These are phyloP conservation scores for Botrytis elliptica DNA, from an alignment of 2,329 filamentous ascomycete genomes.

Conservation along the genomic window DNA sequence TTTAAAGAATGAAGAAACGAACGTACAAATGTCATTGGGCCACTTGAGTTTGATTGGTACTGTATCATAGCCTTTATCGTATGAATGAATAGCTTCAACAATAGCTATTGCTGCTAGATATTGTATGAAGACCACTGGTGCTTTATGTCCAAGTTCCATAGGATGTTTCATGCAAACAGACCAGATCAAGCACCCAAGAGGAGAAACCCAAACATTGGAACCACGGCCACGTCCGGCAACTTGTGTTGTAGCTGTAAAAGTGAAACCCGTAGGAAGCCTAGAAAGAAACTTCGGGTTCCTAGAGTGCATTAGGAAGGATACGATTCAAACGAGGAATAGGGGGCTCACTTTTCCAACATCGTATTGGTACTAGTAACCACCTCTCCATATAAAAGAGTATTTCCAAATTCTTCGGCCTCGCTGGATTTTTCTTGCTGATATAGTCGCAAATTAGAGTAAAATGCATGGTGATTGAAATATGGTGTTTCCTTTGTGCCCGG, in stretches of 20 bases:
- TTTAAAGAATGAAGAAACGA: background rate
- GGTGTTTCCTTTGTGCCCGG: constrained; percentile 75
- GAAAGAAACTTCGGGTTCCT: constrained; percentile 77
- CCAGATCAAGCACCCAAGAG: constrained; percentile 81
- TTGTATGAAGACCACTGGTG: constrained; percentile 89
- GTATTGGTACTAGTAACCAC: constrained; percentile 94
- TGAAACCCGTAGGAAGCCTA: constrained; percentile 80
- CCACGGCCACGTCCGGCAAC: constrained; percentile 85
- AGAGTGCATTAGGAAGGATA: constrained; percentile 19
- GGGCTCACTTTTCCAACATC: constrained; percentile 74
- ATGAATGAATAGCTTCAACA: constrained; percentile 76
- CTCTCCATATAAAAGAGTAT: constrained; percentile 79
- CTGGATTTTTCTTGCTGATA: constrained; percentile 58
- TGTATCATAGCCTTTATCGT: constrained; percentile 71
- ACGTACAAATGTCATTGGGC: constrained; percentile 89
- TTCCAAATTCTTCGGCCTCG: constrained; percentile 68
- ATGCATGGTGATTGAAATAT: constrained; percentile 80
- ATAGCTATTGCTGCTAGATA: constrained; percentile 89
- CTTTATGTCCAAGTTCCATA: constrained; percentile 65
- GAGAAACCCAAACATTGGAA: constrained; percentile 91
- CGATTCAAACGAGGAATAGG: constrained; percentile 4
- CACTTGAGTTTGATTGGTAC: constrained; percentile 89
- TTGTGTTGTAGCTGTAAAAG: constrained; percentile 81
- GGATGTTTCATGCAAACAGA: constrained; percentile 85
- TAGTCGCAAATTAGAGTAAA: constrained; percentile 66